These are phyloP conservation scores for Leccinum ochraceum DNA, from an alignment of 768 basidiomycete genomes.

Conservation along the genomic window DNA sequence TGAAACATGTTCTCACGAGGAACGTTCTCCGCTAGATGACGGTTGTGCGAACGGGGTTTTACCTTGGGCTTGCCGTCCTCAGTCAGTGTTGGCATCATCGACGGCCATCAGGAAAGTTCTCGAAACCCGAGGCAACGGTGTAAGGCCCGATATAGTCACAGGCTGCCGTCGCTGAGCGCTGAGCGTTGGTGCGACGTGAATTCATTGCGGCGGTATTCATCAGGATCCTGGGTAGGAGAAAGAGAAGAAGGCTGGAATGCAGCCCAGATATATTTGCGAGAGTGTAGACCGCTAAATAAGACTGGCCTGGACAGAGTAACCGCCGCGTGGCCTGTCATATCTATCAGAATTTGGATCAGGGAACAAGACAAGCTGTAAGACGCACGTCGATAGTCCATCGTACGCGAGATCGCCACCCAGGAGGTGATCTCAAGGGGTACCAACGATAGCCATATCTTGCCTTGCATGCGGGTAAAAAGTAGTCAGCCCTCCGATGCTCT, in stretches of 20 bases:
- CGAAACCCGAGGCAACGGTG: constrained; percentile 14
- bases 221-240: background rate
- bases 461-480: constrained; percentile 28
- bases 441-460: constrained; percentile 82
- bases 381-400: constrained; percentile 89
- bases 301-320: constrained; percentile 7
- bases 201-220: constrained; percentile 29
- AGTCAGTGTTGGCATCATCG: constrained; percentile 30
- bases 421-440: constrained; percentile 73
- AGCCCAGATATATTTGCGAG: background rate
- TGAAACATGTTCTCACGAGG: constrained; percentile 3
- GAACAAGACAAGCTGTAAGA: constrained; percentile 9
- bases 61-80: constrained; percentile 33
- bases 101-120: constrained; percentile 29
- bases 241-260: background rate
- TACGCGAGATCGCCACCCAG: constrained; percentile 79
- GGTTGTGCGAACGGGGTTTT: constrained; percentile 29
- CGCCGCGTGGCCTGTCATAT: constrained; percentile 57
- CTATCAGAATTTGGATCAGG: constrained; percentile 1
- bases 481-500: background rate
- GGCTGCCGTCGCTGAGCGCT: constrained; percentile 23
- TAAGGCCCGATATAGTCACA: constrained; percentile 15
- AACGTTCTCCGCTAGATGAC: constrained; percentile 22
- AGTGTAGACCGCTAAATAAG: background rate
- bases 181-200: constrained; percentile 28